Evolutionary conservation across 768 basidiomycete species (phyloP), one percentile per base, ranked within the genome.

Genomic region (Cytidiella melzeri): DNA sequence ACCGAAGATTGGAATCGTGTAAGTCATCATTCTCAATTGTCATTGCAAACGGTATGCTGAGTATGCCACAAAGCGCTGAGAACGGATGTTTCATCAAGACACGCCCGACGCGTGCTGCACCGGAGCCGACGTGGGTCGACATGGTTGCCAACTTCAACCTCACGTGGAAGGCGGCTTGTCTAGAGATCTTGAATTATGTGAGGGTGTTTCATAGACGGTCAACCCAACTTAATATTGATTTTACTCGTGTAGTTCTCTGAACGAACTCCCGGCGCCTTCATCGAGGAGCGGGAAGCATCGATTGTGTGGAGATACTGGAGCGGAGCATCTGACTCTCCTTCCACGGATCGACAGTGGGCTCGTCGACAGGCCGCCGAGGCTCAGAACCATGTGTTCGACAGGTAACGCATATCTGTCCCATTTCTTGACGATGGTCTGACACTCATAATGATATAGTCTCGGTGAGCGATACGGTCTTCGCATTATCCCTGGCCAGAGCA

Each of bases 301-400:
- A 69, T 92, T 52, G 78, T 91, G 3, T 93, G 90, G 87, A 76
- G 88, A 0, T 93, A 84, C 74, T 90, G 85, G 83, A 84, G 81
- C 0, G 83, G 64, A 1, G 59, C 64, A 12, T 56, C 62, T 4
- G 66, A 71, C 28, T 61, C 55, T 18, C 45, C 62, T 28, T 55
- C 64, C 36, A 64, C 79, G 0, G 86, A 88, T 58, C 73, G 83
- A 10, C 80, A 79, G 48, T 93, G 91, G 91, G 91, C 89, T 0
- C 76, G 84, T 26, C 71, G 91, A 19, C 90, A 92, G 61, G 91
- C 91, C 1, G 87, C 88, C 0, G 90, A 92, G 62, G 91, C 91
- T 19, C 91, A 92, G 66, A 93, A 93, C 66, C 91, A 92, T 58
- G 88, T 92, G 54, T 92, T 89, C 60, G 90, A 91, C 63, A 80